Evolutionary conservation across 257 asterid genomes (phyloP), one percentile per base, ranked within the genome.

Genomic region (Thymus mandschuricus): DNA sequence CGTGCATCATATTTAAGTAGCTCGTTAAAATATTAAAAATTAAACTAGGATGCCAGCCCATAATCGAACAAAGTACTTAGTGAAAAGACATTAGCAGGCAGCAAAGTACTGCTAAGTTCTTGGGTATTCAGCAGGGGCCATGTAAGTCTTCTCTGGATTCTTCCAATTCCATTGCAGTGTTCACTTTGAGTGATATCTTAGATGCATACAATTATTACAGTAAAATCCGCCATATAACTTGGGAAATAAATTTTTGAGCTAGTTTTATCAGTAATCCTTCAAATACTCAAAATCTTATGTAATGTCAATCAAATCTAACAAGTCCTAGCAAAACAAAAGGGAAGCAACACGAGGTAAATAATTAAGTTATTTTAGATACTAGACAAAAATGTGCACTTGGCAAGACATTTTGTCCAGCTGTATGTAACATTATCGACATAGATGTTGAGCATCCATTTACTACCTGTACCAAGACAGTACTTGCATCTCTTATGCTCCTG

Each of bases 401-500:
- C 3, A 70, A 7, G 41, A 28, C 60, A 15, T 71, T 61, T 38
- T 38, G 34, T 49, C 46, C 30, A 45, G 60, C 9, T 72, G 50
- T 51, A 33, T n/a, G 46, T 45, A 61, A 57, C 9, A 15, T 79
- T 51, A 46, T 30, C 3, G 38, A 1, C 29, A 71, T 5, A 50
- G 41, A 73, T 33, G 59, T 29, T 34, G 41, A 70, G 12, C 63
- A 50, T 52, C 34, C 3, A 21, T 34, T 49, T 49, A 66, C 35
- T 77, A 90, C 99, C 99, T 78, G 97, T 94, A 65, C 97, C 99
- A 57, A 86, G 90, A 70, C 97, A 94, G 76, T 94, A 94, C 86
- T 91, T 94, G 97, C 97, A 94, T 85, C 92, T 91, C 87, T 94
- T 91, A 68, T 94, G 86, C 83, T 94, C 97, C 85, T 94, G 99